Evolutionary conservation across 2,329 filamentous ascomycete genomes (phyloP).

Genomic region (Cladophialophora psammophila): DNA sequence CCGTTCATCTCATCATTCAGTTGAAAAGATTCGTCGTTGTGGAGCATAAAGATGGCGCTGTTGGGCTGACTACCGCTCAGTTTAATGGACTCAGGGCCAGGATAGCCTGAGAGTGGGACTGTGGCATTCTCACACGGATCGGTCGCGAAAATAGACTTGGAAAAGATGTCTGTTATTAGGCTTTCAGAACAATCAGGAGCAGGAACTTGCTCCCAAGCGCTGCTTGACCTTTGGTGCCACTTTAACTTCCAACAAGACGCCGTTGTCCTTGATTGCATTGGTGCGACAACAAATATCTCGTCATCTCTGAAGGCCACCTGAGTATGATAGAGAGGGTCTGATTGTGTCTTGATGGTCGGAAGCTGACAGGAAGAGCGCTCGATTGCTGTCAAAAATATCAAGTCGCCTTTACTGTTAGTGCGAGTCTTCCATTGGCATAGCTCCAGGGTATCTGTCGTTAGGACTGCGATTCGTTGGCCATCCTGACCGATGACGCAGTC

Average conservation of each 20-base stretch:
- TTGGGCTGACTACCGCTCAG: slow-evolving; percentile 26
- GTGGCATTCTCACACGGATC: slow-evolving; percentile 22
- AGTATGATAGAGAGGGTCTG: slow-evolving; percentile 24
- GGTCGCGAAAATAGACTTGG: slow-evolving; percentile 26
- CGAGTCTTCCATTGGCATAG: slow-evolving; percentile 72
- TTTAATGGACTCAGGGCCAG: slow-evolving; percentile 1
- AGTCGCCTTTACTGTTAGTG: slow-evolving; percentile 55
- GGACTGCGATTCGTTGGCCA: slow-evolving; percentile 72
- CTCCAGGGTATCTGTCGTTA: slow-evolving; percentile 72
- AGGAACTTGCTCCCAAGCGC: slow-evolving; percentile 18
- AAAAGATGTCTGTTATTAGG: slow-evolving; percentile 30
- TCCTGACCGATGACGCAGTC: slow-evolving; percentile 77
- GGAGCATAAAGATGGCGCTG: slow-evolving; percentile 26
- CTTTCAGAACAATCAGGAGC: slow-evolving; percentile 19
- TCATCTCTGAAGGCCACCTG: slow-evolving; percentile 58
- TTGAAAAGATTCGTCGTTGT: neutral
- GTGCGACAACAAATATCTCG: slow-evolving; percentile 53
- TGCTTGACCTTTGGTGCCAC: slow-evolving; percentile 12
- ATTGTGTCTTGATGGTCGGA: slow-evolving; percentile 1
- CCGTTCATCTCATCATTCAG: slow-evolving; percentile 20
- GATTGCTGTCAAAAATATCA: slow-evolving; percentile 56
- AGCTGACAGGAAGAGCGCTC: slow-evolving; percentile 36
- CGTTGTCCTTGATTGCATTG: slow-evolving; percentile 44
- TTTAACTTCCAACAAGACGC: slow-evolving; percentile 40
- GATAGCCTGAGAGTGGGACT: slow-evolving; percentile 9